Evolutionary conservation across 2,329 filamentous ascomycete genomes (phyloP), one percentile per base, ranked within the genome.

Genomic region (Aspergillus japonicus): DNA sequence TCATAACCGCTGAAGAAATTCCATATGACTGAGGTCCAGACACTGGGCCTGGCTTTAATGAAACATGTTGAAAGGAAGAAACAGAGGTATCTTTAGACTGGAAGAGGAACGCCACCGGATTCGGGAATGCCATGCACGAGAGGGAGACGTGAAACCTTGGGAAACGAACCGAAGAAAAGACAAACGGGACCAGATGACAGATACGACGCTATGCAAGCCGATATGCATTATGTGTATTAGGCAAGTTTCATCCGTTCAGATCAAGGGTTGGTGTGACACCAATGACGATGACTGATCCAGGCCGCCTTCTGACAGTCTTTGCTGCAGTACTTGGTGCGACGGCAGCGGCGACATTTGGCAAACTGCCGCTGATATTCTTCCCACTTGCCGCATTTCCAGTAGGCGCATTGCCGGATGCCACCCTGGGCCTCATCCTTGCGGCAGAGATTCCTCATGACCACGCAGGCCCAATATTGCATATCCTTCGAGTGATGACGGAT

Each of bases 401-500:
- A 97, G 56, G 95, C 95, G 75, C 95, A 99, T 75, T 99, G 95
- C 58, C 95, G 85, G 67, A 99, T 98, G 60, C 95, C 95, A 47
- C 95, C 95, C 51, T 91, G 86, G 11, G 90, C 91, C 73, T 99
- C 95, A 74, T 99, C 95, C 79, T 99, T 99, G 65, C 95, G 91
- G 82, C 95, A 99, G 53, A 99, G 85, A 73, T 99, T 99, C 65
- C 95, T 87, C 95, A 99, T 99, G 50, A 99, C 95, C 16, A 99
- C 95, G 63, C 94, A 95, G 19, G 95, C 95, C 95, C 95, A 99
- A 80, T 99, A 99, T 76, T 97, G 94, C 95, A 99, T 99, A 73
- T 97, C 93, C 61, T 92, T 91, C 65, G 91, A 92, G 77, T 97
- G 92, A 72, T 97, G 92, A 65, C 95, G 88, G 31, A 97, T 91